Conservation (phyloP, 176 grass and related monocot species). For the Oryza officinalis region DNA sequence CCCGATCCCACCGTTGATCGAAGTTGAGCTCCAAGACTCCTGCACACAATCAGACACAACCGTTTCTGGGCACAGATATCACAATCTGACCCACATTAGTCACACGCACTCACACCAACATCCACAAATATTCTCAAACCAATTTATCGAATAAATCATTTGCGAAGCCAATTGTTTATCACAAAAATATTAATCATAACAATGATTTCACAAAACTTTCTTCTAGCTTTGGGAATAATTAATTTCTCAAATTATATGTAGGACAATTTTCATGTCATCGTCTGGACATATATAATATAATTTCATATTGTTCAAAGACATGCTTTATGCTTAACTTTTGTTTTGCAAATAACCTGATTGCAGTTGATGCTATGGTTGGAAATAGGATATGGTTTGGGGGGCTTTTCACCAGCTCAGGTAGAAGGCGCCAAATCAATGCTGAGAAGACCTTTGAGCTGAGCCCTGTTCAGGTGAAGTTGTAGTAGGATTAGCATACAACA, state of each 20-base stretch:
- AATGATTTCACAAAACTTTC: not conserved
- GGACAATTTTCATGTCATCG: not conserved
- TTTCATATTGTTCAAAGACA: not conserved
- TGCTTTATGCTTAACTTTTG: not conserved
- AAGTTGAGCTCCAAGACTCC: no score
- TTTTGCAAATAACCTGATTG: not conserved
- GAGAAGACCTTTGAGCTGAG: conserved; percentile 52
- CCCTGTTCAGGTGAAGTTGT: conserved; percentile 60
- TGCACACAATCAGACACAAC: no score
- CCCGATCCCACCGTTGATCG: no score
- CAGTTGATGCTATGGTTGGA: conserved; percentile 92
- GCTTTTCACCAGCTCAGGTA: conserved; percentile 70
- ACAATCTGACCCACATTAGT: no score
- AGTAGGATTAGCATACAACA: not conserved
- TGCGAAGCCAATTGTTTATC: no score
- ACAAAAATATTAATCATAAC: no score
- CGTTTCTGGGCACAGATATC: no score
- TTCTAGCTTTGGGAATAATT: not conserved
- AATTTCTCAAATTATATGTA: not conserved
- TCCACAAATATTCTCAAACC: no score
- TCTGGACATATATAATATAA: not conserved
- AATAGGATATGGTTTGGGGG: conserved; percentile 83
- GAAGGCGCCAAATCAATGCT: conserved; percentile 56
- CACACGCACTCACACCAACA: no score
- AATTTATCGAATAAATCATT: no score